These are phyloP conservation scores for Gilbertella persicaria DNA, from an alignment of 371 early-diverging fungal genomes.

Conservation along the genomic window DNA sequence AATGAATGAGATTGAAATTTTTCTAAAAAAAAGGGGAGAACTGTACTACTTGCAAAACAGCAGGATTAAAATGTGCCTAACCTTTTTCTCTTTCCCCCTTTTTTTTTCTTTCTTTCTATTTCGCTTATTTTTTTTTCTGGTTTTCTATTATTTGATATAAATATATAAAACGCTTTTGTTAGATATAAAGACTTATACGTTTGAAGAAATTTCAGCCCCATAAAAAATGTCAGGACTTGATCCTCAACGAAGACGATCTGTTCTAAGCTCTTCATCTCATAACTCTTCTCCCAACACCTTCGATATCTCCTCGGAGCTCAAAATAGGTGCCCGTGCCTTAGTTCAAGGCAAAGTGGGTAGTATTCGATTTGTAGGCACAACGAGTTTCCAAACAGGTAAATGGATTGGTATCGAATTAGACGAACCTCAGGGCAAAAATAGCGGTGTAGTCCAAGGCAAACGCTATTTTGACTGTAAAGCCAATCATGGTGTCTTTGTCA, in stretches of 20 bases:
- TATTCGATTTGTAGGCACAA: constrained; percentile 70
- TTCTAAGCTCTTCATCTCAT: constrained; percentile 15
- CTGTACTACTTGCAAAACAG: not conserved
- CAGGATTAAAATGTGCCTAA: not conserved
- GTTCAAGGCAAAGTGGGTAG: constrained; percentile 67
- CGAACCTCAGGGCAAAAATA: constrained; percentile 74
- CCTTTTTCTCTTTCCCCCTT: constrained; percentile 5
- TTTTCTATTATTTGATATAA: no score
- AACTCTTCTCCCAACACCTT: constrained; percentile 18
- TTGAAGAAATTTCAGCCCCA: not conserved
- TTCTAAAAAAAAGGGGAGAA: not conserved
- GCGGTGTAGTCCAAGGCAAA: constrained; percentile 75
- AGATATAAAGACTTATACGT: not conserved
- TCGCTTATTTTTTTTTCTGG: not conserved
- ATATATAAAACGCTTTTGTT: not conserved
- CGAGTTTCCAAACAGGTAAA: constrained; percentile 72
- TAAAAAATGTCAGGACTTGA: constrained; percentile 31
- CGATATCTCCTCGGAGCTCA: constrained; percentile 42
- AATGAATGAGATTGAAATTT: no score
- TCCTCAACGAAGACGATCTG: constrained; percentile 17
- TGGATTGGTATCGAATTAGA: constrained; percentile 85
- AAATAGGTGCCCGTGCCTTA: constrained; percentile 56
- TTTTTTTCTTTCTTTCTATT: constrained; percentile 3
- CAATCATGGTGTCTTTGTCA: constrained; percentile 82
- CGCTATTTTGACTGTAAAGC: constrained; percentile 82